These are phyloP conservation scores for Hypoxylon sp. DNA, from an alignment of 2,329 filamentous ascomycete species.

Conservation along the genomic window DNA sequence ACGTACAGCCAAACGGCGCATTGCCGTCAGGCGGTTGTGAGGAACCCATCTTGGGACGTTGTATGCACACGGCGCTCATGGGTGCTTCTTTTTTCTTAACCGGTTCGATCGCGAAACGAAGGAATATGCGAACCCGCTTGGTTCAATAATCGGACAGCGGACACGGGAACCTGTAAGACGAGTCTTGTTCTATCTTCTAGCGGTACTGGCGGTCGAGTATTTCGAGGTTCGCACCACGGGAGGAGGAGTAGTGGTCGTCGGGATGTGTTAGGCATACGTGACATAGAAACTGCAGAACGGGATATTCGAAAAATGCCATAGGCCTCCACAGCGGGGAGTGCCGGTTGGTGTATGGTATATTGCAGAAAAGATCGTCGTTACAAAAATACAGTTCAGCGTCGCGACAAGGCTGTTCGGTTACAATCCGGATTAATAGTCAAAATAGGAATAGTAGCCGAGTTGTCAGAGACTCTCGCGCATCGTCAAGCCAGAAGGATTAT, in stretches of 20 bases:
- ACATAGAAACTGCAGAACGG: slow-evolving; percentile 18
- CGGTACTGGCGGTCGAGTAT: slow-evolving; percentile 7
- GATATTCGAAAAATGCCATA: slow-evolving; percentile 24
- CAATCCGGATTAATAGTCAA: slow-evolving; percentile 33
- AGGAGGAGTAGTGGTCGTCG: slow-evolving; percentile 11
- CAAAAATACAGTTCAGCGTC: slow-evolving; percentile 17
- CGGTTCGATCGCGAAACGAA: slow-evolving; percentile 17
- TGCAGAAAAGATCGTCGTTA: slow-evolving; percentile 32
- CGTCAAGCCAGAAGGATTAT: slow-evolving; percentile 30
- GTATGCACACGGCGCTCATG: slow-evolving; percentile 62
- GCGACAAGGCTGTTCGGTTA: slow-evolving; percentile 34
- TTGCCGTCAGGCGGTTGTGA: slow-evolving; percentile 64
- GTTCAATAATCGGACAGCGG: slow-evolving; percentile 8
- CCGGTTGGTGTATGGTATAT: slow-evolving; percentile 21
- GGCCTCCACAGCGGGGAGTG: slow-evolving; percentile 28
- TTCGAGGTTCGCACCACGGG: slow-evolving; percentile 12
- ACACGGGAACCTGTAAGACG: slow-evolving; percentile 10
- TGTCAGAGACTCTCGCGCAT: slow-evolving; percentile 34
- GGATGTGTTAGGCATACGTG: slow-evolving; percentile 19
- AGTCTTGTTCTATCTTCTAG: slow-evolving; percentile 24
- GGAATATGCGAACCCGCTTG: slow-evolving; percentile 9
- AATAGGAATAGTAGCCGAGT: slow-evolving; percentile 36
- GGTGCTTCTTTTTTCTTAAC: slow-evolving; percentile 51
- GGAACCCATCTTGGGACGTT: slow-evolving; percentile 67
- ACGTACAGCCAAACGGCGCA: slow-evolving; percentile 74